These are phyloP conservation scores for Paramecium caudatum DNA, from an alignment of 73 alveolate species.

Conservation along the genomic window DNA sequence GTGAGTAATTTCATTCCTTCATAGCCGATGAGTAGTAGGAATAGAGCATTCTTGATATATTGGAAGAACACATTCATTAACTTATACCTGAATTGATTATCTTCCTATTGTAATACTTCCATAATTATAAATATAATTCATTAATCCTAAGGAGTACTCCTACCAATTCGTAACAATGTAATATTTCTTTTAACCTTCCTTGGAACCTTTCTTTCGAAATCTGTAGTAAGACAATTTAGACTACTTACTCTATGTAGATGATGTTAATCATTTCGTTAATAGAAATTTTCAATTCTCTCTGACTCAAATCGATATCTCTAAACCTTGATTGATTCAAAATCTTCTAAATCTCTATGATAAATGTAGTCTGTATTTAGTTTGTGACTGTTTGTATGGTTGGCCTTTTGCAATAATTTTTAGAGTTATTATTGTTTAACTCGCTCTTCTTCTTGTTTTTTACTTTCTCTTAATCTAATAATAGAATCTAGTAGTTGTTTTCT, in stretches of 20 bases:
- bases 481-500: conserved; percentile 19
- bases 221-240: conserved; percentile 6
- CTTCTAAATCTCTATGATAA: conserved; percentile 12
- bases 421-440: not conserved
- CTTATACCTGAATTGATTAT: conserved; percentile 50
- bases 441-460: not conserved
- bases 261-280: conserved; percentile 5
- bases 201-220: not conserved
- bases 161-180: too few relatives aligned
- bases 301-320: conserved; percentile 27
- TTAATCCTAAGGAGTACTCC: too few relatives aligned
- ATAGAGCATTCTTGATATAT: conserved; percentile 48
- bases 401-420: conserved; percentile 12
- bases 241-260: conserved; percentile 11
- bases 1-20: conserved; percentile 34
- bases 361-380: conserved; percentile 13
- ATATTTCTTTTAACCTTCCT: not conserved
- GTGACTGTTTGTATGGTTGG: conserved; percentile 23
- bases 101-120: conserved; percentile 46
- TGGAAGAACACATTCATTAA: conserved; percentile 53
- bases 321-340: not conserved
- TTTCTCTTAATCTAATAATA: not conserved
- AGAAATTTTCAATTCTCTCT: conserved; percentile 19
- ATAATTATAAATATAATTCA: too few relatives aligned
- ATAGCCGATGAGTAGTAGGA: conserved; percentile 35